A percentile compares a stretch with the other conserved stretches of the same genome.
Evolutionary conservation across 306 rosid genomes (phyloP).

Genomic region (Glycine latifolia): DNA sequence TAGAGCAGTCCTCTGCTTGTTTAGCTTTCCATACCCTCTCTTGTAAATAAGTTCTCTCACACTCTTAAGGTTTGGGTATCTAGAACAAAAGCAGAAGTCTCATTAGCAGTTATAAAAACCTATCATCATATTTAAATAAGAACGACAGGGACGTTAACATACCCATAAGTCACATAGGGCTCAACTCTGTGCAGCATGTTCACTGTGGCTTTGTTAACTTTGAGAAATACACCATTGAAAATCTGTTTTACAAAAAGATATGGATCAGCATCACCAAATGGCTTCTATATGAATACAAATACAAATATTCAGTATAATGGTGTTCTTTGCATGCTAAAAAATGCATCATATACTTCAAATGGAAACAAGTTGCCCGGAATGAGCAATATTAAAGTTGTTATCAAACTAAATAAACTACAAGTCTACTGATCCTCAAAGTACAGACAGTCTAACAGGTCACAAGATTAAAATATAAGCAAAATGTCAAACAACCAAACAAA

Average conservation of each 20-base stretch:
- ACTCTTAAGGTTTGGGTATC: constrained; percentile 91
- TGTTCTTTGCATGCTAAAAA: background rate
- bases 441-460: background rate
- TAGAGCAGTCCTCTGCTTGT: constrained; percentile 76
- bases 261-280: background rate
- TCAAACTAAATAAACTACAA: background rate
- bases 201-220: constrained; percentile 90
- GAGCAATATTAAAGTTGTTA: background rate
- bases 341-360: background rate
- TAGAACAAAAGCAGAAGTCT: background rate
- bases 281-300: background rate
- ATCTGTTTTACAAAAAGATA: constrained; percentile 57
- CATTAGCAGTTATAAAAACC: background rate
- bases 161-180: constrained; percentile 94
- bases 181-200: constrained; percentile 94
- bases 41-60: constrained; percentile 82
- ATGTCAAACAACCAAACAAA: too few species aligned
- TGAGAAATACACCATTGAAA: constrained; percentile 88
- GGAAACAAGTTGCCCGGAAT: background rate
- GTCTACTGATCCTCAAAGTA: background rate
- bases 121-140: background rate
- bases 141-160: background rate
- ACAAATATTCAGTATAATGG: background rate
- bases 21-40: constrained; percentile 82
- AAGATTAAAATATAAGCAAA: background rate